These are phyloP conservation scores for Sutorius australiensis DNA, from an alignment of 768 basidiomycete species.

Conservation along the genomic window DNA sequence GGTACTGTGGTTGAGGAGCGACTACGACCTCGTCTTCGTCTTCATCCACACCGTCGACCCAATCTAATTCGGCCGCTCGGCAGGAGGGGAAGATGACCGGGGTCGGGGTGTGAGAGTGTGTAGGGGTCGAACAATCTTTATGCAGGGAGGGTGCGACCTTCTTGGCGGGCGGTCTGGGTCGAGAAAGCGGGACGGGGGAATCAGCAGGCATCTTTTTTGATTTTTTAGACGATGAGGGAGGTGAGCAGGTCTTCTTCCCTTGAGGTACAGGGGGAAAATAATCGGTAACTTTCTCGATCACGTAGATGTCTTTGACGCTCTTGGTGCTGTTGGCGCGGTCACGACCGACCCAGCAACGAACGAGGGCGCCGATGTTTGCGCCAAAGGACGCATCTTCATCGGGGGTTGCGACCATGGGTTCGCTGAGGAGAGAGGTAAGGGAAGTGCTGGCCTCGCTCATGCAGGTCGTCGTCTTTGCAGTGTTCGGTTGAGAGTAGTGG, in stretches of 20 bases:
- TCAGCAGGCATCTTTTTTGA: slow-evolving; percentile 11
- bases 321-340: slow-evolving; percentile 23
- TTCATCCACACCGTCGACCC: slow-evolving; percentile 26
- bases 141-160: slow-evolving; percentile 7
- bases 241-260: slow-evolving; percentile 12
- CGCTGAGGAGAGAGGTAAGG: slow-evolving; percentile 48
- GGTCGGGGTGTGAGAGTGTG: slow-evolving; percentile 28
- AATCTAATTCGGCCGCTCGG: slow-evolving; percentile 26
- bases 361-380: slow-evolving; percentile 43
- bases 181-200: slow-evolving; percentile 13
- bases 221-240: slow-evolving; percentile 18
- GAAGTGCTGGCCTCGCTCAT: slow-evolving; percentile 44
- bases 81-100: slow-evolving; percentile 34
- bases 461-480: slow-evolving; percentile 35
- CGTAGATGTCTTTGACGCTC: slow-evolving; percentile 25
- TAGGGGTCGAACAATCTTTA: slow-evolving; percentile 17
- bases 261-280: slow-evolving; percentile 26
- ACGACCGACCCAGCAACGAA: slow-evolving; percentile 26
- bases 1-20: slow-evolving; percentile 22
- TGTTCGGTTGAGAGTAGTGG: slow-evolving; percentile 31
- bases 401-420: slow-evolving; percentile 37
- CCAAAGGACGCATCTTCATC: slow-evolving; percentile 43
- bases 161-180: slow-evolving; percentile 10
- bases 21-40: slow-evolving; percentile 14
- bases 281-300: slow-evolving; percentile 30